Percentiles rank a stretch among this genome's conserved stretches.
Conservation (phyloP, 2,329 filamentous ascomycete species). For the Coniochaeta pulveracea region DNA sequence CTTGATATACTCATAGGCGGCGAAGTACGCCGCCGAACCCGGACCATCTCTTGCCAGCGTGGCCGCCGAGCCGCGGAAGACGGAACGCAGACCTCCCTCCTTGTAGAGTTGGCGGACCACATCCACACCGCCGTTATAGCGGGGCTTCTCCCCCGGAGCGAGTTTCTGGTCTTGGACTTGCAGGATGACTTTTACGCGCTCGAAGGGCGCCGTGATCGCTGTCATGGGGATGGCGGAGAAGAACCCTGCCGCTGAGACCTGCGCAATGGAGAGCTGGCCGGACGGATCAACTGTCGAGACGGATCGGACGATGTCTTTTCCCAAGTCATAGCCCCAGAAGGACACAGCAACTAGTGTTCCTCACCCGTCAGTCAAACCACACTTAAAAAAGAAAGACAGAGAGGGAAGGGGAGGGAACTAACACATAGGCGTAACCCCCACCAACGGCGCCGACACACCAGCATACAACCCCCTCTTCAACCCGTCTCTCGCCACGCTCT, state of each 20-base stretch:
- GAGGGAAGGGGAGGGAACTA: slow-evolving; percentile 28
- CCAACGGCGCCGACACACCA: slow-evolving; percentile 88
- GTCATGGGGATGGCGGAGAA: slow-evolving; percentile 98
- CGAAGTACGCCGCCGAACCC: slow-evolving; percentile 90
- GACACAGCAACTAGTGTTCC: slow-evolving; percentile 48
- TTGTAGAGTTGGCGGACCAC: slow-evolving; percentile 89
- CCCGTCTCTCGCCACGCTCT: slow-evolving; percentile 80
- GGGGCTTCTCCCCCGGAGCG: slow-evolving; percentile 81
- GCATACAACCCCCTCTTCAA: slow-evolving; percentile 76
- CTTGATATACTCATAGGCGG: slow-evolving; percentile 95
- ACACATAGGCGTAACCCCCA: slow-evolving; percentile 99
- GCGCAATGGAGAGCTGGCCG: slow-evolving; percentile 67
- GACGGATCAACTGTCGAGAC: slow-evolving; percentile 54
- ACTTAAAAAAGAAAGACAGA: neutral
- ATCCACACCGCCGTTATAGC: slow-evolving; percentile 77
- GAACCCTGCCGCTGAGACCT: slow-evolving; percentile 88
- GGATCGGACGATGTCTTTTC: slow-evolving; percentile 73
- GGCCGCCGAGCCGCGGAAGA: slow-evolving; percentile 84
- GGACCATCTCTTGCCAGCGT: slow-evolving; percentile 91
- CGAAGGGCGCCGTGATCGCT: slow-evolving; percentile 94
- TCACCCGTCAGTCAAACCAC: neutral
- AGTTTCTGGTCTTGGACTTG: slow-evolving; percentile 90
- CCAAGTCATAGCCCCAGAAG: slow-evolving; percentile 86
- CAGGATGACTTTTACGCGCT: slow-evolving; percentile 96
- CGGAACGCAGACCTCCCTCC: slow-evolving; percentile 79